These are phyloP conservation scores for Colletotrichum neosansevieriae DNA, from an alignment of 2,329 filamentous ascomycete genomes.

Conservation along the genomic window DNA sequence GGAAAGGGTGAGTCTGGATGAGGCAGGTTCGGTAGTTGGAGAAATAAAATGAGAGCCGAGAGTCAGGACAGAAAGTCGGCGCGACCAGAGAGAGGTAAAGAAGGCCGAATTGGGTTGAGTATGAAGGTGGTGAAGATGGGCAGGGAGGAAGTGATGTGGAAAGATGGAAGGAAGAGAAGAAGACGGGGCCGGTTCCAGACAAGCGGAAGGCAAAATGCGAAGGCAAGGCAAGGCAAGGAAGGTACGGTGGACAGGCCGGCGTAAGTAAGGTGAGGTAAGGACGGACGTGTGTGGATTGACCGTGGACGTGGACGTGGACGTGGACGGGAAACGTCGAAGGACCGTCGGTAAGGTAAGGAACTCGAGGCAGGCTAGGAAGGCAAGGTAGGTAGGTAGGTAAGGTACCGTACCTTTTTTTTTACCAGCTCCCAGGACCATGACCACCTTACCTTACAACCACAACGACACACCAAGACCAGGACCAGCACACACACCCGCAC, in stretches of 20 bases:
- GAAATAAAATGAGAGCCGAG: conserved; percentile 27
- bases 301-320: conserved; percentile 14
- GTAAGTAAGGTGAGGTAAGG: conserved; percentile 17
- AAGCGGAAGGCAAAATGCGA: conserved; percentile 41
- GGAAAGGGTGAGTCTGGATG: conserved; percentile 10
- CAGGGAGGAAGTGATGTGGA: conserved; percentile 41
- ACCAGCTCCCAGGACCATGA: conserved; percentile 20
- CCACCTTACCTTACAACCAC: not conserved
- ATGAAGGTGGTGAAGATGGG: conserved; percentile 40
- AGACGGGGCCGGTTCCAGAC: conserved; percentile 37
- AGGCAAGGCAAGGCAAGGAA: conserved; percentile 33
- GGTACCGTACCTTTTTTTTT: not conserved
- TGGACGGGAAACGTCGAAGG: conserved; percentile 34
- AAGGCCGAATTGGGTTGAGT: conserved; percentile 31
- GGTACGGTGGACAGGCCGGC: conserved; percentile 15
- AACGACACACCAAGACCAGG: conserved; percentile 8
- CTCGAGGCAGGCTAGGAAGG: too few species aligned
- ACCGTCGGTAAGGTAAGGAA: too few species aligned
- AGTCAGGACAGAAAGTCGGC: conserved; percentile 18
- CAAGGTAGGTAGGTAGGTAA: too few species aligned
- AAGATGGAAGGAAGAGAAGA: conserved; percentile 40
- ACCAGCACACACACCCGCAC: conserved; percentile 11
- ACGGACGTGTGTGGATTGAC: conserved; percentile 14
- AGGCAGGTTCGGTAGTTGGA: conserved; percentile 17
- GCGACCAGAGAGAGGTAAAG: conserved; percentile 35